Evolutionary conservation across 495 filamentous ascomycete species (phyloP), one percentile per base, ranked within the genome.

Genomic region (Talaromyces trachyspermus): DNA sequence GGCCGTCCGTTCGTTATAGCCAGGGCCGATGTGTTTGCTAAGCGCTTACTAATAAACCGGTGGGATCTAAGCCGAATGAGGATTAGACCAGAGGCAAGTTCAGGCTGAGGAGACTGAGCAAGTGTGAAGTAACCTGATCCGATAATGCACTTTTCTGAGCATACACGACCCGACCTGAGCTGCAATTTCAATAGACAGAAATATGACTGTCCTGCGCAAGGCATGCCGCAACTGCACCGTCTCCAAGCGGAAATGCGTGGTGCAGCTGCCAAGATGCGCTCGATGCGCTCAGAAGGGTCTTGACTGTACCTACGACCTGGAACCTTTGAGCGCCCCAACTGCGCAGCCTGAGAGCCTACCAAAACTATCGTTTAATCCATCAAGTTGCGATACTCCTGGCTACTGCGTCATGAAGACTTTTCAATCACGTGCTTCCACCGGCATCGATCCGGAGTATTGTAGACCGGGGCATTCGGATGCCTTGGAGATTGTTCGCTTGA

Each of bases 391-490:
- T 11, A 14, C 22, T 8, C 39, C 39, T 2, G 39, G 39, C 2
- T 42, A 42, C 39, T 42, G 39, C 39, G 39, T 42, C 11, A 25
- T 42, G 20, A 42, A 42, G 12, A 42, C 39, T 1, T 5, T 42
- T 3, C 12, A 25, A 26, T 5, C 26, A 1, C 12, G 39, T 0
- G n/a, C n/a, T n/a, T n/a, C 23, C 22, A 3, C 10, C 10, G 22
- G 22, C 10, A 25, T 42, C 26, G 39, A 42, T 11, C 39, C 39
- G 3, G 20, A 20, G 10, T 14, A 25, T 8, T 42, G 39, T 22
- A 24, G 39, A 15, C 39, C 39, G 1, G 39, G 39, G 3, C 39
- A 42, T 10, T 11, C 12, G 19, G 39, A 42, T 26, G 39, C 39
- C 4, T 42, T 42, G 24, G 39, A 42, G 39, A 2, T 42, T 0